Conservation (phyloP, 2,329 filamentous ascomycete species). For the Penicillium brevicompactum region DNA sequence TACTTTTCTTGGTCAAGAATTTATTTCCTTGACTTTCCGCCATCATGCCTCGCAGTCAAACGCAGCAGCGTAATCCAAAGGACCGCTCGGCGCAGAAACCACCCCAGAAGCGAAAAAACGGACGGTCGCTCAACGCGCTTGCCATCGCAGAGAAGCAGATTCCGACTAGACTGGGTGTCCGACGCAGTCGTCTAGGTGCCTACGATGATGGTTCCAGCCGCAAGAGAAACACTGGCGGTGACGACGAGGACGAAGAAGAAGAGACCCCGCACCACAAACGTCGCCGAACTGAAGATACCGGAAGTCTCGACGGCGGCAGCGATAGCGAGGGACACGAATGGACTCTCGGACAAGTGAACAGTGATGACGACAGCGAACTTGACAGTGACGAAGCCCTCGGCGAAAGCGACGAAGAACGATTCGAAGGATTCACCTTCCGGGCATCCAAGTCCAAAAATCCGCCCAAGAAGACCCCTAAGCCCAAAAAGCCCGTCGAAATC, state of each 20-base stretch:
- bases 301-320: conserved; percentile 70
- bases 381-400: conserved; percentile 84
- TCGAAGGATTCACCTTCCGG: conserved; percentile 73
- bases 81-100: conserved; percentile 42
- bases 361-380: conserved; percentile 68
- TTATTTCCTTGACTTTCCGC: conserved; percentile 7
- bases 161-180: conserved; percentile 56
- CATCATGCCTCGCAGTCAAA: conserved; percentile 46
- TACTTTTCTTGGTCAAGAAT: neutral
- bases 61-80: conserved; percentile 42
- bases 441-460: conserved; percentile 46
- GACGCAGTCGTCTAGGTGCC: conserved; percentile 61
- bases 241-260: conserved; percentile 46
- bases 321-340: conserved; percentile 87
- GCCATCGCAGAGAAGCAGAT: conserved; percentile 63
- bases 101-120: conserved; percentile 51
- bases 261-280: conserved; percentile 48
- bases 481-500: conserved; percentile 40
- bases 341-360: conserved; percentile 71
- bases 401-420: conserved; percentile 82
- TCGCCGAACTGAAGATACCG: conserved; percentile 40
- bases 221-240: conserved; percentile 40
- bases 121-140: conserved; percentile 62
- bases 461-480: conserved; percentile 24
- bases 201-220: conserved; percentile 52